Evolutionary conservation across 257 asterid genomes (phyloP), one percentile per base, ranked within the genome.

Genomic region (Leptodermis oblonga): DNA sequence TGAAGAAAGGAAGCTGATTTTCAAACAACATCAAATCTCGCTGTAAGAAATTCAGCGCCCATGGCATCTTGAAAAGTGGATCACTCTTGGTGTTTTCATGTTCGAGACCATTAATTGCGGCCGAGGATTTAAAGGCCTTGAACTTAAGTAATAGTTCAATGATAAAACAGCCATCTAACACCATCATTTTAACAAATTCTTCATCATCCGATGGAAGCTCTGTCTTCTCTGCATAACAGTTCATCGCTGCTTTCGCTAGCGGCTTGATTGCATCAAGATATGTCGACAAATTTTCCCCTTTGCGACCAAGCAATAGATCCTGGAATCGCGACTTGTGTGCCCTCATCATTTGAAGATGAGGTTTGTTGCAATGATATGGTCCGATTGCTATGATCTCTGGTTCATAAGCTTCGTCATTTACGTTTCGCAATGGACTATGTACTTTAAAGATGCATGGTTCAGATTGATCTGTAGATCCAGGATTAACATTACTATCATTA

Each of bases 111-210:
- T n/a, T n/a, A n/a, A n/a, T n/a, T n/a, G n/a, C n/a, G n/a, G n/a
- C n/a, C n/a, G n/a, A n/a, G n/a, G n/a, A n/a, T n/a, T n/a, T n/a
- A n/a, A n/a, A 0, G 68, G 68, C 23, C 36, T 31, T 7, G 26
- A 36, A 72, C 49, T 62, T 72, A 0, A 67, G 52, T 14, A 70
- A n/a, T 1, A 84, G 12, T n/a, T 81, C 78, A 0, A 84, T 48
- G 37, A 84, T 72, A 46, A 84, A 84, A 64, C 81, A 79, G 33
- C 84, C 83, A 28, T 84, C 88, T 10, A 84, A 22, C 7, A 84
- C 67, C 70, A 79, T 17, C 82, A 84, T 84, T n/a, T 63, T 73
- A 0, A 75, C 64, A 33, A 84, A 72, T 34, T n/a, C n/a, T n/a
- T n/a, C n/a, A n/a, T 77, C 56, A 5, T 68, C 36, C 1, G 37